Percentiles rank a stretch among this genome's conserved stretches.
phyloP scores from a whole-genome alignment of 1,139 yeast species.

The Hemisphaericaspora xylanilytica region DNA sequence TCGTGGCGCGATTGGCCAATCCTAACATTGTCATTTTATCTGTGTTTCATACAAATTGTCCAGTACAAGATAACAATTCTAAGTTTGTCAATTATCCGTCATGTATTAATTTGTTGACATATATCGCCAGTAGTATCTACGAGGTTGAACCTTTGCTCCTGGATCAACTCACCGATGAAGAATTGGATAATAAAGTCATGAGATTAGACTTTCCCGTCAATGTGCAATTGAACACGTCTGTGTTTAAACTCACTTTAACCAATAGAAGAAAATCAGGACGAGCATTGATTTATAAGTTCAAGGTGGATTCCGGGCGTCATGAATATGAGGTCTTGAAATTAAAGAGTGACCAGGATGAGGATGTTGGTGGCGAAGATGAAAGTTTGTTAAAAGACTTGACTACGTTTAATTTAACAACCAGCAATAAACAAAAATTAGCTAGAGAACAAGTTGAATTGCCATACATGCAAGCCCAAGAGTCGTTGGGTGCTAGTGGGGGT shows the following conservation, averaged over 20 bases:
- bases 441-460: constrained; percentile 87
- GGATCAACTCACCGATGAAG: constrained; percentile 45
- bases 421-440: constrained; percentile 70
- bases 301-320: constrained; percentile 53
- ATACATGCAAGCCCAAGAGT: constrained; percentile 78
- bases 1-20: constrained; percentile 53
- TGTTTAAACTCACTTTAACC: constrained; percentile 51
- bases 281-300: constrained; percentile 55
- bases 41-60: constrained; percentile 55
- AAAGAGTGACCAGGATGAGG: constrained; percentile 18
- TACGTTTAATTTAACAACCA: constrained; percentile 81
- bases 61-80: constrained; percentile 23
- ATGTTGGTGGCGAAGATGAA: constrained; percentile 33
- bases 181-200: constrained; percentile 39
- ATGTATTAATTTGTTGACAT: constrained; percentile 48
- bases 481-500: constrained; percentile 69
- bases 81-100: constrained; percentile 47
- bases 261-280: constrained; percentile 86
- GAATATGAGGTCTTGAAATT: constrained; percentile 40
- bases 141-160: constrained; percentile 28
- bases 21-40: constrained; percentile 59
- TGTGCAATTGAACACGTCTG: constrained; percentile 42
- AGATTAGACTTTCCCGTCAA: constrained; percentile 47
- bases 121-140: constrained; percentile 70
- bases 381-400: constrained; percentile 67